These are phyloP conservation scores for Styphnolobium japonicum DNA, from an alignment of 306 rosid species.

Conservation along the genomic window DNA sequence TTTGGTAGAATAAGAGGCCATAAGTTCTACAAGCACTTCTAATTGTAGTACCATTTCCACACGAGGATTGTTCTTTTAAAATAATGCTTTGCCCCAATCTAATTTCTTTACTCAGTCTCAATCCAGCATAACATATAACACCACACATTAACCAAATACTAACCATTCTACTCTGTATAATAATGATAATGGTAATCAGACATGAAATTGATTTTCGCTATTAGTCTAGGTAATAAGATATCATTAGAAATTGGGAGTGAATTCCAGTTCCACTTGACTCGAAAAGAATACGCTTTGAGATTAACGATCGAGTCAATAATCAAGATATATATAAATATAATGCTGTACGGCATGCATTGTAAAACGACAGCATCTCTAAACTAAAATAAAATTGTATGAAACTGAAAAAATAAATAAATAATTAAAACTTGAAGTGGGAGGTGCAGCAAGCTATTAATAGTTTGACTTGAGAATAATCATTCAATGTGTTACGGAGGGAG, in stretches of 20 bases:
- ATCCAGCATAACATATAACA: neutral
- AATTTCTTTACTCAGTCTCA: neutral
- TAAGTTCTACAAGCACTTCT: neutral
- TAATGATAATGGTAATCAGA: neutral
- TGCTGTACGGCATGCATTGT: neutral
- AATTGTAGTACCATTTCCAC: neutral
- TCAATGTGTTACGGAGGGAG: too few relatives aligned
- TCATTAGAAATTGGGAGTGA: neutral
- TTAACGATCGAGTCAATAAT: neutral
- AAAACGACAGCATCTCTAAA: neutral
- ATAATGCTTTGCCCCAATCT: neutral
- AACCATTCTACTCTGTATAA: neutral
- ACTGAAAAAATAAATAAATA: neutral
- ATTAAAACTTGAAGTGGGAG: neutral
- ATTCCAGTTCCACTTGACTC: neutral
- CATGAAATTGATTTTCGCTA: neutral
- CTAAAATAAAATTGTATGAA: neutral
- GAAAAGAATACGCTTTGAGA: neutral
- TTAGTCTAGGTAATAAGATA: neutral
- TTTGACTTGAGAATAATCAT: neutral
- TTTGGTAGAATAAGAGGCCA: slow-evolving; percentile 5
- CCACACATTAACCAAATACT: neutral
- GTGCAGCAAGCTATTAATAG: neutral
- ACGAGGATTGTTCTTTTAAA: neutral
- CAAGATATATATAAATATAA: neutral